Evolutionary conservation across 768 basidiomycete species (phyloP), one percentile per base, ranked within the genome.

Genomic region (Naganishia kalamii): DNA sequence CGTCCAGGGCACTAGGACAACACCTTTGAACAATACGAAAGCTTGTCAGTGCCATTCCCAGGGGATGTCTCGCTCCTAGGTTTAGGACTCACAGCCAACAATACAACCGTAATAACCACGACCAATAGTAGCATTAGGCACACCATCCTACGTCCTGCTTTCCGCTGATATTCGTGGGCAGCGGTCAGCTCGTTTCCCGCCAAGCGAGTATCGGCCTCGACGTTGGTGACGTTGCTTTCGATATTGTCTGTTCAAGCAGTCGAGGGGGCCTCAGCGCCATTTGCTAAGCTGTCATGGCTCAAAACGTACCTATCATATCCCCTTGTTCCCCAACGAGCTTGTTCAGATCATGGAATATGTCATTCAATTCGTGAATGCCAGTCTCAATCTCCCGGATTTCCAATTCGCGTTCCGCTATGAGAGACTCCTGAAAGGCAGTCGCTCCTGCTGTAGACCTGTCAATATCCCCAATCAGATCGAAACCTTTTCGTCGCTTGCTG

Each of bases 381-480:
- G 85, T 87, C 78, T 99, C 96, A 59, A 99, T 99, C 75, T 97
- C 92, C 57, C 89, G 85, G 62, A 98, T 98, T 73, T 98, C 96
- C 0, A 82, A 83, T 76, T 99, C 94, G 19, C 96, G 88, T 75
- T 99, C 96, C 59, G 88, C 87, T 60, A 96, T 92, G 40, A 98
- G 80, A 11, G 90, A 89, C 75, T 99, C 94, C 77, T 98, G 96
- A 75, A 93, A 93, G 90, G 90, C 25, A 98, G 84, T 78, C 97
- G 94, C 33, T 52, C 37, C 35, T 59, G 65, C 25, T n/a, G 32
- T 3, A 40, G 35, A n/a, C 35, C 41, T 40, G n/a, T 40, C 10
- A 40, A 40, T 8, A 40, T 40, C 17, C 37, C 37, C 8, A 40
- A 17, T 17, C 8, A 40, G 37, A 40, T 17, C 10, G 8, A 8